Evolutionary conservation across 805 yeast species (phyloP).

Genomic region (Ogataea wickerhamii): DNA sequence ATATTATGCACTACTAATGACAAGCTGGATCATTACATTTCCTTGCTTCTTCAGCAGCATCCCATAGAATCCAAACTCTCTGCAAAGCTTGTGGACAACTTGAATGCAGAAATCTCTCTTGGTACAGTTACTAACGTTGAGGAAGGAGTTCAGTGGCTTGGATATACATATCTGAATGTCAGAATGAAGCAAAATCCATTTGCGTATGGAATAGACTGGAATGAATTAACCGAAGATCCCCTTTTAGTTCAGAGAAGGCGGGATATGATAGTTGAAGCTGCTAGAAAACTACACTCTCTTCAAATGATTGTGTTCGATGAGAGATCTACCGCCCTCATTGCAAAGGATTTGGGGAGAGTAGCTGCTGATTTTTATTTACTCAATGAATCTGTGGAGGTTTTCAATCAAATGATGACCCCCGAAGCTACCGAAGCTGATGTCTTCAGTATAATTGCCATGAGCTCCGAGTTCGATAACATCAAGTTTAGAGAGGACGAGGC

Average conservation of each 20-base stretch:
- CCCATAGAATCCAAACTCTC: slow-evolving; percentile 88
- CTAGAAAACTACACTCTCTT: slow-evolving; percentile 72
- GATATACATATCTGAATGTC: slow-evolving; percentile 90
- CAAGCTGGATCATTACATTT: slow-evolving; percentile 80
- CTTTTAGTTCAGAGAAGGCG: slow-evolving; percentile 68
- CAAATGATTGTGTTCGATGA: slow-evolving; percentile 96
- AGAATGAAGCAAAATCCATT: slow-evolving; percentile 94
- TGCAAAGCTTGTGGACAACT: slow-evolving; percentile 78
- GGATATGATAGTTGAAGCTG: slow-evolving; percentile 74
- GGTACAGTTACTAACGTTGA: slow-evolving; percentile 94
- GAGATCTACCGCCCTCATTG: slow-evolving; percentile 65
- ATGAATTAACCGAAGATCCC: slow-evolving; percentile 80
- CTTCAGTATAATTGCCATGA: slow-evolving; percentile 81
- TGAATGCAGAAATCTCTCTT: slow-evolving; percentile 93
- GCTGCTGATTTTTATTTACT: slow-evolving; percentile 91
- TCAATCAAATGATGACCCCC: slow-evolving; percentile 81
- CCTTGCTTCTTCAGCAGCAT: slow-evolving; percentile 86
- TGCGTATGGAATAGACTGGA: slow-evolving; percentile 87
- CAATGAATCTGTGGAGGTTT: slow-evolving; percentile 82
- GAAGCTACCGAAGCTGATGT: slow-evolving; percentile 90
- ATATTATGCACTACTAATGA: slow-evolving; percentile 81
- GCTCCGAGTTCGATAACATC: slow-evolving; percentile 89
- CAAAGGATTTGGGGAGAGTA: slow-evolving; percentile 90
- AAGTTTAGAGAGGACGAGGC: slow-evolving; percentile 87
- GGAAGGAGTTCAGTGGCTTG: slow-evolving; percentile 97